Evolutionary conservation across 164 flowering plant genomes (phyloP).

Genomic region (Pachysandra terminalis): DNA sequence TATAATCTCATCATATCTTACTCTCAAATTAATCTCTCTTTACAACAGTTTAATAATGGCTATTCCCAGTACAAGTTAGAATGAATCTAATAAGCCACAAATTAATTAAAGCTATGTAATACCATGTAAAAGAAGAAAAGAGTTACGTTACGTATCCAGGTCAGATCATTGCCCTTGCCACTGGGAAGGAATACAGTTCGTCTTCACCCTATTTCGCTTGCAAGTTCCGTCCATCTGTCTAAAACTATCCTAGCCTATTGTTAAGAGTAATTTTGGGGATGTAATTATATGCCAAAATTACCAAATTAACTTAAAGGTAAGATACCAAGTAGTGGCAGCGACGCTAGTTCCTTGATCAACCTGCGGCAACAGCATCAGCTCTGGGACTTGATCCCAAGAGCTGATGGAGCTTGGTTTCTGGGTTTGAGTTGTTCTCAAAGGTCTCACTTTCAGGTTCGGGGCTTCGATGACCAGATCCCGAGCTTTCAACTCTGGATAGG

Average conservation of each 20-base stretch:
- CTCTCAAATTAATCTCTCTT: constrained; percentile 2
- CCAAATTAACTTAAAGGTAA: constrained; percentile 9
- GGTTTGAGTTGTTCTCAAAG: constrained; percentile 45
- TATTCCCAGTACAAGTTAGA: constrained; percentile 1
- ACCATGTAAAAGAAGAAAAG: not conserved
- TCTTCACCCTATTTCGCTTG: not conserved
- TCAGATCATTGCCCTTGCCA: not conserved
- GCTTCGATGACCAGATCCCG: constrained; percentile 29
- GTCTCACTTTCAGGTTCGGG: constrained; percentile 38
- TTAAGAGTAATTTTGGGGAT: constrained; percentile 44
- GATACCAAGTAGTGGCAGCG: not conserved
- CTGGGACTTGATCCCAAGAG: constrained; percentile 72
- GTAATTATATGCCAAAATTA: constrained; percentile 36
- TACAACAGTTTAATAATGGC: constrained; percentile 11
- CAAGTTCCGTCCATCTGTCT: not conserved
- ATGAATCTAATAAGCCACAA: constrained; percentile 21
- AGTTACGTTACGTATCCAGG: not conserved
- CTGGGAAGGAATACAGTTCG: not conserved
- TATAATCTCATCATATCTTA: not conserved
- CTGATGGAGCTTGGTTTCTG: constrained; percentile 74
- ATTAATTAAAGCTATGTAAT: not conserved
- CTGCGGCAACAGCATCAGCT: constrained; percentile 81
- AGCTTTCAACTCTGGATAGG: constrained; percentile 67
- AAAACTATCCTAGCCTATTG: constrained; percentile 21
- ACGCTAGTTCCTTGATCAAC: constrained; percentile 31